Evolutionary conservation across 208 protist genomes (phyloP).

Genomic region (Strigomonas culicis): DNA sequence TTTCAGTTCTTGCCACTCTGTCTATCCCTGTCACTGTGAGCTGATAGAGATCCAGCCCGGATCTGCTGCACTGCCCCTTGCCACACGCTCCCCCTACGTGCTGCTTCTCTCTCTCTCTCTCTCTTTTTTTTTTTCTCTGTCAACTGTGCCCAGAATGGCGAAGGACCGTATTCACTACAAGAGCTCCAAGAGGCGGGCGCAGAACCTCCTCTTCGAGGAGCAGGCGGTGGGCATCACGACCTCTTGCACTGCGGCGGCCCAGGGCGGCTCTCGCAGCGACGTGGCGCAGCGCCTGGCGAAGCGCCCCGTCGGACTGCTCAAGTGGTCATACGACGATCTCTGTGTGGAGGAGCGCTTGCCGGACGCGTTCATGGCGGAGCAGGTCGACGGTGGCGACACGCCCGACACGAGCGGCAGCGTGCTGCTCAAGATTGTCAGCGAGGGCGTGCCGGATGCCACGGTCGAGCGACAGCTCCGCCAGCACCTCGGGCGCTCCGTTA

Average conservation of each 20-base stretch:
- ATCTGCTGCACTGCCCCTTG: too few relatives aligned
- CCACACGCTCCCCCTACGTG: not conserved
- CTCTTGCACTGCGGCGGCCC: not conserved
- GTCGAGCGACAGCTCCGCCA: slow-evolving; percentile 31
- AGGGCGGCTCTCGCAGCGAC: not conserved
- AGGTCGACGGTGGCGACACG: not conserved
- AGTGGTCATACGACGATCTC: slow-evolving; percentile 87
- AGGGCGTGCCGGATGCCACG: slow-evolving; percentile 56
- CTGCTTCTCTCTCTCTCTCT: not conserved
- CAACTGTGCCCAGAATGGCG: too few relatives aligned
- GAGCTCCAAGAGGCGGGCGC: slow-evolving; percentile 39
- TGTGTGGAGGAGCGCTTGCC: slow-evolving; percentile 66
- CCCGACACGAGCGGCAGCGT: not conserved
- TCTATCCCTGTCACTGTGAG: too few relatives aligned
- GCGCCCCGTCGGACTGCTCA: slow-evolving; percentile 62
- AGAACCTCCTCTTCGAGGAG: slow-evolving; percentile 42
- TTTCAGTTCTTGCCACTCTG: too few relatives aligned
- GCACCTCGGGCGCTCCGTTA: slow-evolving; percentile 14
- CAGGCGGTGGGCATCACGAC: slow-evolving; percentile 62
- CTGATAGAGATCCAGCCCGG: too few relatives aligned
- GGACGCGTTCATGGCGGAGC: slow-evolving; percentile 9
- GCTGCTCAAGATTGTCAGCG: slow-evolving; percentile 49
- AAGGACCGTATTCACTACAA: slow-evolving; percentile 68
- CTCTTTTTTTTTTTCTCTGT: slow-evolving; percentile 3
- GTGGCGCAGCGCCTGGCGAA: slow-evolving; percentile 1